phyloP scores from a whole-genome alignment of 176 grass and related monocot species.

The Paspalum notatum region DNA sequence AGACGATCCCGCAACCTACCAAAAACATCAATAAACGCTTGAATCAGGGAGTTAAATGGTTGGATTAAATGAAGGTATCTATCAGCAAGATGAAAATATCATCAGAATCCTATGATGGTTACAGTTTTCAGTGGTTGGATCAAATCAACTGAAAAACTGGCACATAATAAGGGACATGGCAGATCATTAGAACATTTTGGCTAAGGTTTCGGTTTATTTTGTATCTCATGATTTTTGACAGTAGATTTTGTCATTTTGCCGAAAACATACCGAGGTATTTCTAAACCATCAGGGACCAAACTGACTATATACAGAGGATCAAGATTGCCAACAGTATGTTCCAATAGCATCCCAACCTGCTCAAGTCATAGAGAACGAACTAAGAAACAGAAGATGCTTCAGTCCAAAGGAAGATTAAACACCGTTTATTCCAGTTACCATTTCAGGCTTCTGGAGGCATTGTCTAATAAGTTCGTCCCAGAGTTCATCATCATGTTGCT shows the following conservation, averaged over 20 bases:
- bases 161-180: no score
- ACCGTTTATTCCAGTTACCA: constrained; percentile 56
- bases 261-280: constrained; percentile 80
- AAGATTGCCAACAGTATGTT: constrained; percentile 97
- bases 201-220: constrained; percentile 16
- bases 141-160: no score
- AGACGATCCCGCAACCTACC: constrained; percentile 84
- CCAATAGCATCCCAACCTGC: constrained; percentile 96
- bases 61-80: neutral
- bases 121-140: neutral
- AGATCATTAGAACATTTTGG: constrained; percentile 5
- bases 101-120: neutral
- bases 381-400: constrained; percentile 10
- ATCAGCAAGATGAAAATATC: constrained; percentile 10
- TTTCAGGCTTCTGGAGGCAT: constrained; percentile 91
- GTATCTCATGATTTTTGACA: neutral
- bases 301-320: constrained; percentile 96
- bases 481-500: constrained; percentile 92
- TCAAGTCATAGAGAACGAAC: constrained; percentile 35
- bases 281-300: constrained; percentile 95
- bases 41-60: neutral
- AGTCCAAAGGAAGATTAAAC: constrained; percentile 31
- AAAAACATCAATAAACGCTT: constrained; percentile 27
- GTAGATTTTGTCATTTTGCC: neutral
- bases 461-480: constrained; percentile 94